Percentiles rank a stretch among this genome's conserved stretches.
Conservation (phyloP, 495 filamentous ascomycete genomes). For the Elasticomyces elasticus region DNA sequence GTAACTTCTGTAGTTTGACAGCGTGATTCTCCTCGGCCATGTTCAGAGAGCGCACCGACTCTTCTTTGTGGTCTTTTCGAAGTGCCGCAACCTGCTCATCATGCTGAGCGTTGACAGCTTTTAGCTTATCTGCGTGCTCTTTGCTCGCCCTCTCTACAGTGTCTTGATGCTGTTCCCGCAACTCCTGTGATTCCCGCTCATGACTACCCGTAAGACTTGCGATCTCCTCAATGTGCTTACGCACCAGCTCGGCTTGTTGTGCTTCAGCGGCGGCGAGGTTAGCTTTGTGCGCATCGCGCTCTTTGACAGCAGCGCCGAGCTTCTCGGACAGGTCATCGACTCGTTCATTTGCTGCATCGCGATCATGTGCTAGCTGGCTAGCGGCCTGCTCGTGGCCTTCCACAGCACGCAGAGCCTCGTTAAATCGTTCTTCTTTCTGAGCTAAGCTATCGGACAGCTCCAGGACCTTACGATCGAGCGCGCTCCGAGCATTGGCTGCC, state of each 20-base stretch:
- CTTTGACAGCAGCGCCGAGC: not conserved
- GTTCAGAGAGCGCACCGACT: not conserved
- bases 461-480: not conserved
- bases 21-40: not conserved
- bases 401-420: conserved; percentile 1
- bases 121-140: not conserved
- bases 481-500: not conserved
- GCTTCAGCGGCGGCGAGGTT: not conserved
- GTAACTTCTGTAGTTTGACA: not conserved
- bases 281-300: conserved; percentile 2
- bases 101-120: not conserved
- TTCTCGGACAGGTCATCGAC: not conserved
- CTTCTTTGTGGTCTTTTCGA: not conserved
- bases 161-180: not conserved
- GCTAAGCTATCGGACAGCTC: not conserved
- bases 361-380: not conserved
- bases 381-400: not conserved
- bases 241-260: not conserved
- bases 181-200: not conserved
- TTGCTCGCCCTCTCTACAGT: not conserved
- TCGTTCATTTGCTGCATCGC: not conserved
- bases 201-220: not conserved
- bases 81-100: not conserved
- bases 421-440: not conserved
- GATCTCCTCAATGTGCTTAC: not conserved